Evolutionary conservation across 2,329 filamentous ascomycete species (phyloP).

Genomic region (Dissoconium aciculare): DNA sequence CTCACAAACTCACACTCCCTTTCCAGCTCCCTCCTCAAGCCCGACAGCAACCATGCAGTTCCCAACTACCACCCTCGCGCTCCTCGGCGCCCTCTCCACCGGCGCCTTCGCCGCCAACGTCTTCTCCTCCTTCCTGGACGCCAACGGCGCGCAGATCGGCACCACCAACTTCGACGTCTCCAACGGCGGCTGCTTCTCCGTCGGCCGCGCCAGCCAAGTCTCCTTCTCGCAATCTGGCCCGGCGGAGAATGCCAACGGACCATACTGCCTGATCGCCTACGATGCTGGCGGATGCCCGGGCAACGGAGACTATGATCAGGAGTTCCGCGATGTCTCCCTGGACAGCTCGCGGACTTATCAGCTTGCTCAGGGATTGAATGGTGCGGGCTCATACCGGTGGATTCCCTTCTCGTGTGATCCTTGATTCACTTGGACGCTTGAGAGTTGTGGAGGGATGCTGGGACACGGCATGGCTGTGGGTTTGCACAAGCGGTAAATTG

Average conservation of each 20-base stretch:
- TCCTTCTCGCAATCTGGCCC: neutral
- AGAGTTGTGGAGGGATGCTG: too few relatives aligned
- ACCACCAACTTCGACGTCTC: neutral
- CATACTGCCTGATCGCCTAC: neutral
- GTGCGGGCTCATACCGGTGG: neutral
- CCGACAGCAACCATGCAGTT: too few relatives aligned
- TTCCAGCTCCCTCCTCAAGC: too few relatives aligned
- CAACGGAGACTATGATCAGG: neutral
- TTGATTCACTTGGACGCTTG: too few relatives aligned
- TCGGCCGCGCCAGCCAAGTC: neutral
- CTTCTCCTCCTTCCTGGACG: neutral
- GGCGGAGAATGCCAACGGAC: neutral
- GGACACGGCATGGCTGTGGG: too few relatives aligned
- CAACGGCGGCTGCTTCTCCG: neutral
- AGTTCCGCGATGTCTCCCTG: neutral
- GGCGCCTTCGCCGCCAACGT: neutral
- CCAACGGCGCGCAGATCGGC: neutral
- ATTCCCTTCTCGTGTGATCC: too few relatives aligned
- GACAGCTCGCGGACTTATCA: neutral
- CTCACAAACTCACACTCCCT: too few relatives aligned
- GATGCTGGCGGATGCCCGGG: neutral
- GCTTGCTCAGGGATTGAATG: neutral
- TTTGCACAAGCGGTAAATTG: too few relatives aligned
- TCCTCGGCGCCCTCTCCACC: neutral
- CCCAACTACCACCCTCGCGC: too few relatives aligned